These are phyloP conservation scores for Daedaleopsis sinensis DNA, from an alignment of 768 basidiomycete genomes.

Conservation along the genomic window DNA sequence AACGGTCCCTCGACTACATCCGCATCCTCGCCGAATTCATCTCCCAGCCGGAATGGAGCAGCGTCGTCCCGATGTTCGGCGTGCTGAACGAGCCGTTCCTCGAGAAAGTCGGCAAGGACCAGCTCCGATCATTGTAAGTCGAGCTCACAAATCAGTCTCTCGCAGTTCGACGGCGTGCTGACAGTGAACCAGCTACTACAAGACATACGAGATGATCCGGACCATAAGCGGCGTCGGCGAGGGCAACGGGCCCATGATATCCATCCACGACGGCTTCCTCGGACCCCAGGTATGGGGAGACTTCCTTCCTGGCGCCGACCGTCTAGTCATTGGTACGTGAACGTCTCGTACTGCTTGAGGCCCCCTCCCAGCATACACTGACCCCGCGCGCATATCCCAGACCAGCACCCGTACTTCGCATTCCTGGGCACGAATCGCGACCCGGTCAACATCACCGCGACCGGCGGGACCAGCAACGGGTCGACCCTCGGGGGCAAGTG, in stretches of 20 bases:
- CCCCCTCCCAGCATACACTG: no score
- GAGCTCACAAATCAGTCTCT: background rate
- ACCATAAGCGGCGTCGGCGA: constrained; percentile 73
- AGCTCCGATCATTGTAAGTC: constrained; percentile 60
- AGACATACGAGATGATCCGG: constrained; percentile 66
- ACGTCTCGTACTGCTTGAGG: background rate
- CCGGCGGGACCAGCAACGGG: constrained; percentile 26
- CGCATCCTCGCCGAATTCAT: constrained; percentile 80
- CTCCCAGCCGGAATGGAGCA: constrained; percentile 67
- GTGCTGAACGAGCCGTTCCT: constrained; percentile 67
- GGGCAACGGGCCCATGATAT: constrained; percentile 61
- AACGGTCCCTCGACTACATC: constrained; percentile 77
- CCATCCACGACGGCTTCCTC: constrained; percentile 57
- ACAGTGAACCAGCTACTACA: constrained; percentile 46
- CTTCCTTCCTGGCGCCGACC: constrained; percentile 41
- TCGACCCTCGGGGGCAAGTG: constrained; percentile 27
- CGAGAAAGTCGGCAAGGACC: constrained; percentile 52
- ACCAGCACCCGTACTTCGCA: constrained; percentile 50
- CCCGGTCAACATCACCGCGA: constrained; percentile 46
- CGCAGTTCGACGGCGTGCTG: constrained; percentile 31
- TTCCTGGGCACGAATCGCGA: constrained; percentile 37
- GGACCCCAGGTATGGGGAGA: constrained; percentile 44
- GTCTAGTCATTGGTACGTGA: constrained; percentile 46
- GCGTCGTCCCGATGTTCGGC: constrained; percentile 63
- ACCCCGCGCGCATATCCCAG: constrained; percentile 1